These are phyloP conservation scores for Pichia occidentalis DNA, from an alignment of 805 yeast genomes.

Conservation along the genomic window DNA sequence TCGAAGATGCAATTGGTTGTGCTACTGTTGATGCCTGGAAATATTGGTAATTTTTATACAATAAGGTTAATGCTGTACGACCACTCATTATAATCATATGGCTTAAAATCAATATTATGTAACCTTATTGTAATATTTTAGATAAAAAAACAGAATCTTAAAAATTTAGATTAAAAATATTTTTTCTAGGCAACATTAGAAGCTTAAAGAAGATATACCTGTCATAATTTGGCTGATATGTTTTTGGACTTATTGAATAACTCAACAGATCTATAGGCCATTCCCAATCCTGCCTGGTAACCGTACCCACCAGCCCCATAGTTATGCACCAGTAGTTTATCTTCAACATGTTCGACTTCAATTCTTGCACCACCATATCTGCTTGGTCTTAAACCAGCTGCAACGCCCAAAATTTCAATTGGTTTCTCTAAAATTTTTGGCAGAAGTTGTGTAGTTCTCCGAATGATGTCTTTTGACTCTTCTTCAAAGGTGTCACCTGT, in stretches of 20 bases:
- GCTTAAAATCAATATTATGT: neutral
- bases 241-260: constrained; percentile 16
- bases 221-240: constrained; percentile 5
- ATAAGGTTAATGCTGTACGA: neutral
- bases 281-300: constrained; percentile 58
- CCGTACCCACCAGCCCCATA: constrained; percentile 67
- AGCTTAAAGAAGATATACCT: too few relatives aligned
- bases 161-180: neutral
- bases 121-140: neutral
- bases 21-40: constrained; percentile 43
- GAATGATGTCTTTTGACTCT: constrained; percentile 54
- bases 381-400: constrained; percentile 69
- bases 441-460: constrained; percentile 44
- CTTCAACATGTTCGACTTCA: constrained; percentile 41
- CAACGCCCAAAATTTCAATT: constrained; percentile 51
- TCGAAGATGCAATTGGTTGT: constrained; percentile 43
- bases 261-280: constrained; percentile 42
- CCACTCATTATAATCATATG: neutral
- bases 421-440: constrained; percentile 41
- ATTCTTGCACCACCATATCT: constrained; percentile 70
- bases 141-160: neutral
- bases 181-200: too few relatives aligned
- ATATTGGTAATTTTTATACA: constrained; percentile 44
- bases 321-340: constrained; percentile 49
- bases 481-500: constrained; percentile 47